A percentile compares a stretch with the other conserved stretches of the same genome.
These are phyloP conservation scores for Fagopyrum esculentum DNA, from an alignment of 148 eudicot genomes.

Conservation along the genomic window DNA sequence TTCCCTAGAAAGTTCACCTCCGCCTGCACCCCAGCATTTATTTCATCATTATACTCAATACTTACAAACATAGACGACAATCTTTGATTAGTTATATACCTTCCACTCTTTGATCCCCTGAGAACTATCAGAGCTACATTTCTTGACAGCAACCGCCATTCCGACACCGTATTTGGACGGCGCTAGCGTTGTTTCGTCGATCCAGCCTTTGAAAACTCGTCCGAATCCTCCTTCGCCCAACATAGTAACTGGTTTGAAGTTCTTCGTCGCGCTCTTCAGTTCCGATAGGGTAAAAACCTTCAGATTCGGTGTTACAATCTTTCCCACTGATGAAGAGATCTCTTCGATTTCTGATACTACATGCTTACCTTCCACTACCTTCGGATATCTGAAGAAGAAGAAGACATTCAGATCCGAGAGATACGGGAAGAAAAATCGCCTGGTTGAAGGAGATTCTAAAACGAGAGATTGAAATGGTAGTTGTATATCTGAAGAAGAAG, in stretches of 20 bases:
- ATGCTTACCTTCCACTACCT: too few relatives aligned
- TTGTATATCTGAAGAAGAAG: too few relatives aligned
- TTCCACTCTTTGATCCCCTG: conserved; percentile 88
- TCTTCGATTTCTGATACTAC: not conserved
- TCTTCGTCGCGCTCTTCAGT: conserved; percentile 53
- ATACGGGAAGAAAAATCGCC: too few relatives aligned
- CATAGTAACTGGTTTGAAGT: conserved; percentile 49
- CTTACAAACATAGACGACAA: not conserved
- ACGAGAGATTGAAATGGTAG: too few relatives aligned
- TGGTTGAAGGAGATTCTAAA: too few relatives aligned
- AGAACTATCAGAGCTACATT: conserved; percentile 52
- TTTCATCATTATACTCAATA: not conserved
- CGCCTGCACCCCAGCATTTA: conserved; percentile 28
- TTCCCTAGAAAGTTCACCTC: conserved; percentile 66
- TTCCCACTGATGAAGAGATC: conserved; percentile 19
- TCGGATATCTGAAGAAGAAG: too few relatives aligned
- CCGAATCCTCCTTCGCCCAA: conserved; percentile 89
- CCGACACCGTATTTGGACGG: conserved; percentile 60
- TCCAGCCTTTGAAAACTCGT: conserved; percentile 69
- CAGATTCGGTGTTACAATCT: conserved; percentile 40
- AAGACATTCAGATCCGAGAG: too few relatives aligned
- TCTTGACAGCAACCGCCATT: conserved; percentile 68
- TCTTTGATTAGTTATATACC: conserved; percentile 21
- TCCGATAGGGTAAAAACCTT: conserved; percentile 39
- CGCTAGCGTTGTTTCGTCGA: conserved; percentile 47